These are phyloP conservation scores for Rhizopus arrhizus DNA, from an alignment of 371 early-diverging fungal species.

Conservation along the genomic window DNA sequence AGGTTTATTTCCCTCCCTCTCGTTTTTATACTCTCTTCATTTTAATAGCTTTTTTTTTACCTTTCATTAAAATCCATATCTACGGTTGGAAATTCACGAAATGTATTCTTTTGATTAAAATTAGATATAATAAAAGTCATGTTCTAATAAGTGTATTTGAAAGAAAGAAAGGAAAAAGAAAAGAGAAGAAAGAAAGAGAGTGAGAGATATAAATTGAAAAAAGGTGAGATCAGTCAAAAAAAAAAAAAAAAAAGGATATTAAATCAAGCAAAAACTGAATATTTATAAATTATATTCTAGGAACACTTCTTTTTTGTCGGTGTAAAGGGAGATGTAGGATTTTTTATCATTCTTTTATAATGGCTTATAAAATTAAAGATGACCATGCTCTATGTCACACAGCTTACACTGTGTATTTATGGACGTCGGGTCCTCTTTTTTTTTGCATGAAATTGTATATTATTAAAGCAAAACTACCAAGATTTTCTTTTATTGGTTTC, in stretches of 20 bases:
- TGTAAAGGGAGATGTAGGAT: no score
- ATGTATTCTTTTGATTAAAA: conserved; percentile 1
- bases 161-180: neutral
- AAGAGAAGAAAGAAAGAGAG: neutral
- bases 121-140: conserved; percentile 1
- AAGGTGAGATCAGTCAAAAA: neutral
- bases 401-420: no score
- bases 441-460: no score
- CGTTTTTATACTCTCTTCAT: neutral
- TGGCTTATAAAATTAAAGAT: no score
- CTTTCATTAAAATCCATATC: conserved; percentile 2
- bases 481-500: no score
- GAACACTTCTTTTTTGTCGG: no score
- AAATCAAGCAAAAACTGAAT: no score
- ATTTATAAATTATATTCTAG: no score
- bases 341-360: no score
- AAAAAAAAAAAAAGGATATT: neutral
- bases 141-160: neutral
- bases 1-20: neutral
- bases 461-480: no score
- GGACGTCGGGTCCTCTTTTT: no score
- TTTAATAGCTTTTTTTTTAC: neutral
- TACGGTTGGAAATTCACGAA: neutral
- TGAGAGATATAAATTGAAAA: neutral
- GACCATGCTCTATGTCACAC: no score